Evolutionary conservation across 768 basidiomycete genomes (phyloP), one percentile per base, ranked within the genome.

Genomic region (Scleroderma bovista): DNA sequence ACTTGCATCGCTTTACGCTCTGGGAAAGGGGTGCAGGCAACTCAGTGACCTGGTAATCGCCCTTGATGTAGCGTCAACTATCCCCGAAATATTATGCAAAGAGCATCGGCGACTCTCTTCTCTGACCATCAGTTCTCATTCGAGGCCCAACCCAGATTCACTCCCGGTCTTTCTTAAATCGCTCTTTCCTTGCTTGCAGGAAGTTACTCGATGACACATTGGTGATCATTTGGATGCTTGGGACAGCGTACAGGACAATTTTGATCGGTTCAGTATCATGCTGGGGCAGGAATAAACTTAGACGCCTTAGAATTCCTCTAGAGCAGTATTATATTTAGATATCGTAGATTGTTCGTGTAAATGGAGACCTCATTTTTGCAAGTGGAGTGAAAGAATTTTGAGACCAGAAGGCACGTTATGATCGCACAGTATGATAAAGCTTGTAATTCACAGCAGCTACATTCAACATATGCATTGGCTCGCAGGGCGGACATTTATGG

Each of bases 161-260:
- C 40, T 71, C 40, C 70, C 69, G 8, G 50, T 36, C 1, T 60
- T 63, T 47, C 62, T 77, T 13, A 59, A 60, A 16, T 51, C 47
- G 16, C 43, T 74, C n/a, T 77, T 78, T 42, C 74, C 76, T 17
- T 65, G 55, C 9, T 53, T 78, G 47, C 33, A 45, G 39, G 56
- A 65, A 20, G 55, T 75, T 13, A 70, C 69, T 11, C 69, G 72
- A 7, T 67, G 58, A 6, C 54, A 67, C 50, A 60, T 56, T 4
- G 51, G 57, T 22, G 66, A 64, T 37, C 54, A 69, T 23, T 66
- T 61, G 43, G 62, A 66, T 42, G 59, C 61, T 26, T 68, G 72
- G 71, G 44, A 23, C 26, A 42, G 46, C 7, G 12, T 63, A 36
- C 56, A 55, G 44, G 22, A 22, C 11, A 45, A 34, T 20, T 9